phyloP scores from a whole-genome alignment of 2,329 filamentous ascomycete species.

The Fusarium neocosmosporiellum region DNA sequence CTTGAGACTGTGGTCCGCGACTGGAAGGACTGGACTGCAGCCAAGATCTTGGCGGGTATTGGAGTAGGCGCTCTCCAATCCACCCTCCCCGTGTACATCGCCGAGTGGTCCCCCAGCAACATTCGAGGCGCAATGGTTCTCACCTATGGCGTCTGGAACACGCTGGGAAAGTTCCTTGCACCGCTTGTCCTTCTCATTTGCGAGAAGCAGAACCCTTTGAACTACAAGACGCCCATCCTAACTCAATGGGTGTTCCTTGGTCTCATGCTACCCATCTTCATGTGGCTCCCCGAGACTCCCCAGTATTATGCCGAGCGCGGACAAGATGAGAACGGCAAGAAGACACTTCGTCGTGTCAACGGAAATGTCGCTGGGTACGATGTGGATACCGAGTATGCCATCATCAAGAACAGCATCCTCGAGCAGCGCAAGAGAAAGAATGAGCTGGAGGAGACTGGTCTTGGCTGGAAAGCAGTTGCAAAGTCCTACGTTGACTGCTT shows the following conservation, averaged over 20 bases:
- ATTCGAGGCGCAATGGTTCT: slow-evolving; percentile 25
- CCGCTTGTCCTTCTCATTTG: slow-evolving; percentile 6
- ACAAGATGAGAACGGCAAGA: slow-evolving; percentile 8
- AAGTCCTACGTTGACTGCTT: slow-evolving; percentile 21
- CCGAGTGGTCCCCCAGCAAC: slow-evolving; percentile 24
- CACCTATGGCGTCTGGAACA: slow-evolving; percentile 20
- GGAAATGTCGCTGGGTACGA: slow-evolving; percentile 11
- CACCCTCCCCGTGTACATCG: slow-evolving; percentile 13
- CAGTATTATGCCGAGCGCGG: slow-evolving; percentile 18
- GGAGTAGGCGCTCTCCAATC: slow-evolving; percentile 20
- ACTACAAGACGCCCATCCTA: slow-evolving; percentile 19
- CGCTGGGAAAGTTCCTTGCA: slow-evolving; percentile 19
- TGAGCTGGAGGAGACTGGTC: neutral
- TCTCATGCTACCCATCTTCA: slow-evolving; percentile 23
- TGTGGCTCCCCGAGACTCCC: slow-evolving; percentile 25
- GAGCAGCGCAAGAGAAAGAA: slow-evolving; percentile 10
- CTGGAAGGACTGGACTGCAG: neutral
- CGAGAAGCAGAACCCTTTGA: slow-evolving; percentile 9
- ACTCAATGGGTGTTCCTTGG: slow-evolving; percentile 24
- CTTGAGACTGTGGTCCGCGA: neutral
- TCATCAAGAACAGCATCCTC: slow-evolving; percentile 24
- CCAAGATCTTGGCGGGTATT: neutral
- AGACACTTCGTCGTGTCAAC: slow-evolving; percentile 11
- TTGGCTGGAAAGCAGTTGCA: neutral
- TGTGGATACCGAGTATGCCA: slow-evolving; percentile 14